Evolutionary conservation across 2,329 filamentous ascomycete genomes (phyloP).

Genomic region (Xylogone sp.): DNA sequence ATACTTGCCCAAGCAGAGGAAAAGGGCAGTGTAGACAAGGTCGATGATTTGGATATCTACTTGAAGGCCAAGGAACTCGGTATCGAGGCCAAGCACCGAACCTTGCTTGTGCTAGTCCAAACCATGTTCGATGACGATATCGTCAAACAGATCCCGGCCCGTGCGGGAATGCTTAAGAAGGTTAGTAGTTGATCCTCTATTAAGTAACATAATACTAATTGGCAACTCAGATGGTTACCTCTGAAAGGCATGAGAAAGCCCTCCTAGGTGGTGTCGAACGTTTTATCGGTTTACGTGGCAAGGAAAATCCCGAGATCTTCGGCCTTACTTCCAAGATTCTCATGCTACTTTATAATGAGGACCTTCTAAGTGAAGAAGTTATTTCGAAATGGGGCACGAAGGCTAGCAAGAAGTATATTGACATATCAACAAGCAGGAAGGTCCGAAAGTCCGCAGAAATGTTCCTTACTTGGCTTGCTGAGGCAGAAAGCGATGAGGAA

Average conservation of each 20-base stretch:
- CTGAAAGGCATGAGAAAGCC: conserved; percentile 92
- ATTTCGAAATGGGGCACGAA: conserved; percentile 89
- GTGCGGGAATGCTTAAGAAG: conserved; percentile 85
- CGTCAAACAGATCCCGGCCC: conserved; percentile 78
- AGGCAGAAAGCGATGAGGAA: conserved; percentile 72
- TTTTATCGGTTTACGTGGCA: conserved; percentile 68
- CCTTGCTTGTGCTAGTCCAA: conserved; percentile 85
- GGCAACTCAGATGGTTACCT: conserved; percentile 66
- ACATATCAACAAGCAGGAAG: conserved; percentile 84
- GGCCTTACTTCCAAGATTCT: conserved; percentile 80
- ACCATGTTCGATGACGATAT: conserved; percentile 92
- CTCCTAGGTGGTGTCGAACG: conserved; percentile 94
- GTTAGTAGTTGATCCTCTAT: conserved; percentile 33
- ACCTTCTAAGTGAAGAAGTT: conserved; percentile 83
- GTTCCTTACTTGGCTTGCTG: conserved; percentile 91
- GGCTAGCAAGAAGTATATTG: conserved; percentile 98
- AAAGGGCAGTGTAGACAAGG: conserved; percentile 70
- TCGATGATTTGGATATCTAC: conserved; percentile 89
- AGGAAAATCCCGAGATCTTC: conserved; percentile 76
- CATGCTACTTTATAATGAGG: conserved; percentile 84
- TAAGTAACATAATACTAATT: neutral
- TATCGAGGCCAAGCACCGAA: conserved; percentile 92
- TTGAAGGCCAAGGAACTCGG: conserved; percentile 95
- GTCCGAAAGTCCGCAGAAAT: conserved; percentile 91
- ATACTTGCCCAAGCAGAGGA: conserved; percentile 70